Conservation (phyloP, 441 rosid genomes). For the Adansonia rubrostipa region DNA sequence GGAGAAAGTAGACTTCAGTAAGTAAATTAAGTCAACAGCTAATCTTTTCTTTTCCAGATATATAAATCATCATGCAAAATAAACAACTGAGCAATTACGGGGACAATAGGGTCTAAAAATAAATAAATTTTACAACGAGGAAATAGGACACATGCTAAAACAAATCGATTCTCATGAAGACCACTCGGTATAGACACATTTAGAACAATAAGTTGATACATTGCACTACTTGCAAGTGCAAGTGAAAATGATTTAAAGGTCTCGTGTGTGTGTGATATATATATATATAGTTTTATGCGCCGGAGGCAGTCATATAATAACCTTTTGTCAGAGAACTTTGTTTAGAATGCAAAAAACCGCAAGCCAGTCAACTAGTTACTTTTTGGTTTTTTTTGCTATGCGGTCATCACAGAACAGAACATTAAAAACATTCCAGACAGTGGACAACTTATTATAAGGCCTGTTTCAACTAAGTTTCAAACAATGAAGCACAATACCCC, state of each 20-base stretch:
- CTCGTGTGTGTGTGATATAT: not conserved
- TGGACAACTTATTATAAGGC: no score
- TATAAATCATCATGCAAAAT: not conserved
- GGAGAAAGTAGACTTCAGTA: constrained; percentile 22
- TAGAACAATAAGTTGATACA: not conserved
- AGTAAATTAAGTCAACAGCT: not conserved
- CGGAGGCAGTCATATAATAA: no score
- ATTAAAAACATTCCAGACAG: no score
- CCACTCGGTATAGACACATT: not conserved
- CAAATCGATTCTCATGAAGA: not conserved
- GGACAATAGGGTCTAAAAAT: not conserved
- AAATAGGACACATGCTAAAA: not conserved
- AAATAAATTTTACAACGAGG: not conserved
- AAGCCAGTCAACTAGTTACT: not conserved
- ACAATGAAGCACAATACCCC: not conserved
- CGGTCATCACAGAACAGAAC: no score
- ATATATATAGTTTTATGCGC: no score
- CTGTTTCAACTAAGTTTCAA: not conserved
- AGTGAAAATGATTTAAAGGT: constrained; percentile 7
- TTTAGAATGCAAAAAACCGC: not conserved
- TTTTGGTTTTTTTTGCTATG: not conserved
- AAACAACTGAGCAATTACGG: not conserved
- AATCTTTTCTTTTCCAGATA: constrained; percentile 4
- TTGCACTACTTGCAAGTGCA: not conserved
- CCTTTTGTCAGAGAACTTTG: no score